Conservation (phyloP, 805 yeast genomes). For the Saturnispora serradocipensis region DNA sequence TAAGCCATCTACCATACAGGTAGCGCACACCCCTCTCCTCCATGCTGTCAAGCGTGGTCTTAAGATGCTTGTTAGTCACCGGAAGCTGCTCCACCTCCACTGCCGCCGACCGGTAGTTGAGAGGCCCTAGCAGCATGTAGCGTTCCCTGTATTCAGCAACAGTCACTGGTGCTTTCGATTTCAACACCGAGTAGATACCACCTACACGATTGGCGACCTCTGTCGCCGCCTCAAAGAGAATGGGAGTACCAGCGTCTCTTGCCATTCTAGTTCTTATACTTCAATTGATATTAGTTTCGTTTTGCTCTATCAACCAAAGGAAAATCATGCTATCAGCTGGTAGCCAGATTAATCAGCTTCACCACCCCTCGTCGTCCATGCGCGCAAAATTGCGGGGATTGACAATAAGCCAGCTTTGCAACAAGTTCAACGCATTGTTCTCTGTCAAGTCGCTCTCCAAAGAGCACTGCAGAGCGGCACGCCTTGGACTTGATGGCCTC, state of each 20-base stretch:
- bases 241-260: constrained; percentile 79
- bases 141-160: constrained; percentile 86
- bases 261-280: constrained; percentile 35
- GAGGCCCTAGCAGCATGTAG: constrained; percentile 81
- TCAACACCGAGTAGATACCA: constrained; percentile 92
- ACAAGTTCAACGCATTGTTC: constrained; percentile 40
- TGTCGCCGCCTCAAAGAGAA: constrained; percentile 89
- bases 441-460: constrained; percentile 46
- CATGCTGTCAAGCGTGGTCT: constrained; percentile 69
- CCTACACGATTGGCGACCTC: constrained; percentile 98
- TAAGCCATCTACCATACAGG: constrained; percentile 91
- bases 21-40: constrained; percentile 68
- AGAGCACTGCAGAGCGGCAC: constrained; percentile 62
- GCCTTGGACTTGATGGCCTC: constrained; percentile 52
- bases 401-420: constrained; percentile 35
- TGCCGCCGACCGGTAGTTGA: constrained; percentile 62
- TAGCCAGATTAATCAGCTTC: constrained; percentile 18
- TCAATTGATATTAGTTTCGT: not conserved
- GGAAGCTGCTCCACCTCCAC: constrained; percentile 75
- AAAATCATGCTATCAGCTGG: not conserved
- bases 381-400: constrained; percentile 69
- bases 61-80: constrained; percentile 37
- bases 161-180: constrained; percentile 94
- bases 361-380: constrained; percentile 78
- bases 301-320: not conserved